These are phyloP conservation scores for Trichosporon sp. DNA, from an alignment of 1,284 basidiomycete genomes.

Conservation along the genomic window DNA sequence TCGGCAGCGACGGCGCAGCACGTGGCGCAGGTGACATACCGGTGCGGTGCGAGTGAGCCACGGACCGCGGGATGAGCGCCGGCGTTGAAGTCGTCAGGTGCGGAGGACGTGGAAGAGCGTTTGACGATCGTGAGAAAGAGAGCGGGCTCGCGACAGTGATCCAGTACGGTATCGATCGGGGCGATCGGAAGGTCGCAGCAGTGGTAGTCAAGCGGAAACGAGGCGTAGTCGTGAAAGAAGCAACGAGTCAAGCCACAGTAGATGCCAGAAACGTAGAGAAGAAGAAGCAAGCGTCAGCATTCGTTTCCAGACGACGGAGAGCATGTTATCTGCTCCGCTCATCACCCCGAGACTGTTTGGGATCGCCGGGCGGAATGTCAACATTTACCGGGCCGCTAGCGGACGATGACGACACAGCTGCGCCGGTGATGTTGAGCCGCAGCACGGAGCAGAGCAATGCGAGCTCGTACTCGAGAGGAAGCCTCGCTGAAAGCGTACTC, in stretches of 20 bases:
- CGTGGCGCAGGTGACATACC: background rate
- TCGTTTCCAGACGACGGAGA: background rate
- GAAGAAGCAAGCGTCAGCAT: background rate
- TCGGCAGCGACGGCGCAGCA: background rate
- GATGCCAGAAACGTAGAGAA: background rate
- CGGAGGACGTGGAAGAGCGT: no score
- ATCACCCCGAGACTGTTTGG: background rate
- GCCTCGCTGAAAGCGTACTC: no score
- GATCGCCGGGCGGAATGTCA: background rate
- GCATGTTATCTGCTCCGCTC: background rate
- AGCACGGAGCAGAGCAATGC: background rate
- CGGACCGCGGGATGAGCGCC: no score
- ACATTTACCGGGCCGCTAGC: background rate
- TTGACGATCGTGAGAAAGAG: no score
- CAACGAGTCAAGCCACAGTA: background rate
- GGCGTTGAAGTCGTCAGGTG: no score
- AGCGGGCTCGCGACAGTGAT: no score
- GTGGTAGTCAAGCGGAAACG: no score
- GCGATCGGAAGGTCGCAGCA: no score
- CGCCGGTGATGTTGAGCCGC: background rate
- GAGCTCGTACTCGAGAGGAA: no score
- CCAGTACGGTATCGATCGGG: no score
- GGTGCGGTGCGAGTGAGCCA: background rate
- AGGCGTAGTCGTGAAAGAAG: background rate
- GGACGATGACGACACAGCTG: background rate